A percentile compares a stretch with the other conserved stretches of the same genome.
Evolutionary conservation across 2,329 filamentous ascomycete genomes (phyloP).

Genomic region (Fusarium napiforme): DNA sequence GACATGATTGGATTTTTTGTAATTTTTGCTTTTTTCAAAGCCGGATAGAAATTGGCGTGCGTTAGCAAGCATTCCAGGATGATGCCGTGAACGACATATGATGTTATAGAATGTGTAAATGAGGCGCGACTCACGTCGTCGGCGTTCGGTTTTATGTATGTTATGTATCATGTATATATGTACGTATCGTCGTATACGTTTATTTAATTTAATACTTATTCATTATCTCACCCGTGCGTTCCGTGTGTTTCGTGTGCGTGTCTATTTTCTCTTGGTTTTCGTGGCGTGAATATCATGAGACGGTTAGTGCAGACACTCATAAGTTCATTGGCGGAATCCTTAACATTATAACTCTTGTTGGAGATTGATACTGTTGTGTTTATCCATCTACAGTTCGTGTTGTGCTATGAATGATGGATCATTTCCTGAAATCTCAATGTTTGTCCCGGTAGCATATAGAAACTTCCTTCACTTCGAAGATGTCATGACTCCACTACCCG

Average conservation of each 20-base stretch:
- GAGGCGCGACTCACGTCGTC: conserved; percentile 43
- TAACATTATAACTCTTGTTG: neutral
- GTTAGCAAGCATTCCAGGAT: conserved; percentile 45
- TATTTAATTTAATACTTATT: conserved; percentile 39
- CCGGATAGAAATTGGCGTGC: conserved; percentile 45
- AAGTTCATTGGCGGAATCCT: neutral
- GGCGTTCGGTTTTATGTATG: conserved; percentile 42
- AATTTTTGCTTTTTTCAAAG: conserved; percentile 40
- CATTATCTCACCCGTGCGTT: conserved; percentile 25
- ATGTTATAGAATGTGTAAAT: conserved; percentile 44
- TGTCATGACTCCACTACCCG: conserved; percentile 37
- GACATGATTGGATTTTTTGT: conserved; percentile 31
- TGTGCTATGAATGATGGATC: neutral
- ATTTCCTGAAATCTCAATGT: neutral
- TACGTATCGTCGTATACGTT: conserved; percentile 35
- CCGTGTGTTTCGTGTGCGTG: conserved; percentile 16
- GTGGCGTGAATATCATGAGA: conserved; percentile 11
- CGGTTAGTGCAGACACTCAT: neutral
- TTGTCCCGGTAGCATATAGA: conserved; percentile 9
- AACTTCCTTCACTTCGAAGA: conserved; percentile 28
- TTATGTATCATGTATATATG: conserved; percentile 32
- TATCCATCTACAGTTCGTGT: neutral
- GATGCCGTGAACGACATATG: conserved; percentile 42
- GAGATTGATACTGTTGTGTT: neutral
- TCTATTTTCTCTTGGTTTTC: neutral